phyloP scores from a whole-genome alignment of 2,329 filamentous ascomycete species.

The Beauveria sp. region DNA sequence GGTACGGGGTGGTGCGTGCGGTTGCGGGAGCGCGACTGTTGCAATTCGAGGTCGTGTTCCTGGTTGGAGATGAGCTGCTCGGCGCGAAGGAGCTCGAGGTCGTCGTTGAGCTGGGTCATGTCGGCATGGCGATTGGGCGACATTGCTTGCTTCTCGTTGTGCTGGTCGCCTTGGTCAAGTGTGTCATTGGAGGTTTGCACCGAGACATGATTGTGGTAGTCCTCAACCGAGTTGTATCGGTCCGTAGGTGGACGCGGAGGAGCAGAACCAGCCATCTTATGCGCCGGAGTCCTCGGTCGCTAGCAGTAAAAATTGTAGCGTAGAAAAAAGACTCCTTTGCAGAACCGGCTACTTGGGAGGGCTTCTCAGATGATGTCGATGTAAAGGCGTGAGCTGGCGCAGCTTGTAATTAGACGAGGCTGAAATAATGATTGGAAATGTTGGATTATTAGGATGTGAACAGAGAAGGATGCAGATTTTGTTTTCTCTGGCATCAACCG shows the following conservation, averaged over 20 bases:
- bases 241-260: constrained; percentile 6
- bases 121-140: constrained; percentile 26
- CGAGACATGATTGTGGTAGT: constrained; percentile 19
- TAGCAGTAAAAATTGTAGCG: not conserved
- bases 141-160: constrained; percentile 8
- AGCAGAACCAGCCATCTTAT: constrained; percentile 7
- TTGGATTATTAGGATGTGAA: not conserved
- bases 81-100: constrained; percentile 41
- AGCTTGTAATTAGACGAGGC: not conserved
- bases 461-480: not conserved
- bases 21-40: constrained; percentile 20
- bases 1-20: constrained; percentile 29
- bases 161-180: constrained; percentile 16
- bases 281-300: not conserved
- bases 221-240: constrained; percentile 12
- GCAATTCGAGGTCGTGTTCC: constrained; percentile 26
- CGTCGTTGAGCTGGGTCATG: constrained; percentile 36
- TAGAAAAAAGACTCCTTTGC: not conserved
- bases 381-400: not conserved
- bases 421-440: not conserved
- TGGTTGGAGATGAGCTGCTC: constrained; percentile 39
- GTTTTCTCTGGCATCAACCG: not conserved
- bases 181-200: constrained; percentile 22
- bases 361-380: not conserved
- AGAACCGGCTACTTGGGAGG: not conserved